Evolutionary conservation across 1,284 basidiomycete species (phyloP).

Genomic region (Fistulinella cinereoalba): DNA sequence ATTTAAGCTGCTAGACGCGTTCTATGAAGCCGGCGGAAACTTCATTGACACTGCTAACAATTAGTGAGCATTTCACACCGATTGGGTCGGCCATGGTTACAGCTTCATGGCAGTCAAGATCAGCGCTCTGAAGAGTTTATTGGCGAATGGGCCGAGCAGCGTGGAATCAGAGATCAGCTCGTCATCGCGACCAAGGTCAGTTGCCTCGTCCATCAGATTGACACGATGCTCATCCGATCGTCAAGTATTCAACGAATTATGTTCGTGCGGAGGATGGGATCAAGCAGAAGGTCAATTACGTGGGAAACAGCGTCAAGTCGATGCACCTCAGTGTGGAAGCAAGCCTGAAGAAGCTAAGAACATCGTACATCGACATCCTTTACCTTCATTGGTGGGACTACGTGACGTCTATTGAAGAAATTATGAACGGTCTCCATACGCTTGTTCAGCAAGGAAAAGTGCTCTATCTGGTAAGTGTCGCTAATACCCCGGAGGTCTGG

Average conservation of each 20-base stretch:
- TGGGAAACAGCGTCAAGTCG: constrained; percentile 37
- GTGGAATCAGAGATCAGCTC: constrained; percentile 44
- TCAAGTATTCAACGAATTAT: constrained; percentile 34
- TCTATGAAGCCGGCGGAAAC: constrained; percentile 38
- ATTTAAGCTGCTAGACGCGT: constrained; percentile 43
- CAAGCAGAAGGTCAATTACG: constrained; percentile 30
- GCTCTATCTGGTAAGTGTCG: constrained; percentile 37
- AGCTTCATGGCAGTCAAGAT: constrained; percentile 32
- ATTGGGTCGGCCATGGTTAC: neutral
- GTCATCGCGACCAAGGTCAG: constrained; percentile 46
- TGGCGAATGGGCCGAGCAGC: constrained; percentile 46
- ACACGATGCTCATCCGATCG: neutral
- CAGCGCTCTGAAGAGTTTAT: constrained; percentile 42
- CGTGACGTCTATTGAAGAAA: constrained; percentile 40
- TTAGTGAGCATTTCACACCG: constrained; percentile 23
- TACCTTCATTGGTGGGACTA: constrained; percentile 42
- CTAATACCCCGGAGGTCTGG: too few species aligned
- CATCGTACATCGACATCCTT: constrained; percentile 37
- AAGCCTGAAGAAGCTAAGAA: constrained; percentile 42
- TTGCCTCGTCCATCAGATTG: neutral
- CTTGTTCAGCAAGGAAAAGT: constrained; percentile 44
- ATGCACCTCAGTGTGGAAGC: constrained; percentile 33
- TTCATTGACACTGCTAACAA: constrained; percentile 39
- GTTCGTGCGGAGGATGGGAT: constrained; percentile 19
- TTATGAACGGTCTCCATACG: constrained; percentile 44